Evolutionary conservation across 2,329 filamentous ascomycete genomes (phyloP), one percentile per base, ranked within the genome.

Genomic region (Talaromyces sp.): DNA sequence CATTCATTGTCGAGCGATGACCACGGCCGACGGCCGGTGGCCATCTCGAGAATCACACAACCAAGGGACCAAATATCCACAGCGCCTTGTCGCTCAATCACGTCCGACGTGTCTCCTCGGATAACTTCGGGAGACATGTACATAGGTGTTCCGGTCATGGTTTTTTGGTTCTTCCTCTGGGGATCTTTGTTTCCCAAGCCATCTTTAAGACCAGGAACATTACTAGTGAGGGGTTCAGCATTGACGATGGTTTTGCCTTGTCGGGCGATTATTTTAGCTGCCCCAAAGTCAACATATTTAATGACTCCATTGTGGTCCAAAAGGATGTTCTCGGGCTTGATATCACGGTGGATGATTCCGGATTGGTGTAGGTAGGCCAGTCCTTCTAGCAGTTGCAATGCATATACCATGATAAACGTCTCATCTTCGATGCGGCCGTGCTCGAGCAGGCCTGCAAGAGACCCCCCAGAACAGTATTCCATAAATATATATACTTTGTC

Each of bases 401-500:
- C 91, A 73, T 98, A 98, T 49, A 98, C 93, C 86, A 96, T 96
- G 63, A 96, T 93, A 64, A 98, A 93, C 59, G 93, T 95, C 74
- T 99, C 95, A 71, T 98, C 96, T 78, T 97, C 95, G 64, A 99
- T 97, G 46, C 95, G 89, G 13, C 95, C 95, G 71, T 99, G 93
- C 74, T 99, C 95, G 49, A 99, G 81, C 57, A 99, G 80, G 56
- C 86, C 89, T 49, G 95, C 93, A 55, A 99, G 82, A 17, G 93
- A 98, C 21, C 95, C 95, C 56, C 95, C 93, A 4, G 92, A 96
- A 75, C 95, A 99, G 76, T 96, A 98, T 75, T 99, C 95, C 95
- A 99, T 99, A 74, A 99, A 99, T 67, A 99, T 97, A 76, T 98
- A 99, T n/a, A 99, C 95, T 72, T 96, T 95, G 81, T 99, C 95